Evolutionary conservation across 2,329 filamentous ascomycete genomes (phyloP), one percentile per base, ranked within the genome.

Genomic region (Cladophialophora psammophila): DNA sequence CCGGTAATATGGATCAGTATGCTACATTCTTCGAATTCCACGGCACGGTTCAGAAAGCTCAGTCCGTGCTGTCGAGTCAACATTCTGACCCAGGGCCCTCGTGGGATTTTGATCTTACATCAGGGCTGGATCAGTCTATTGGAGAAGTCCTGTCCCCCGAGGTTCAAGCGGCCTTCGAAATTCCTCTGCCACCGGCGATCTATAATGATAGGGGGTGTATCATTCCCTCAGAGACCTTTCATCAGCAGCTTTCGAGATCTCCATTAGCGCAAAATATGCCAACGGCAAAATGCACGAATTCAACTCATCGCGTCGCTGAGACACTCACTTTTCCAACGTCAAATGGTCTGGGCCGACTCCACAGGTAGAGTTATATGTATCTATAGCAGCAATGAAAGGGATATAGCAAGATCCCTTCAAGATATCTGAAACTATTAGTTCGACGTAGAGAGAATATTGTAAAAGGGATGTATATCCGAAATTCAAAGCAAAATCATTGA

Each of bases 1-100:
- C 48, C 6, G 26, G n/a, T 52, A 32, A n/a, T 13, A 52, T 52
- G 5, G 48, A 52, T 52, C 48, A 20, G 7, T 26, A 9, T n/a
- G 15, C 48, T 32, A 12, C 48, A 20, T 26, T 52, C 18, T 52
- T 52, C 8, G 48, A 52, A 52, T n/a, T 52, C 26, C 48, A 52
- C 18, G 5, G 18, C 18, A 13, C 48, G 5, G 3, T n/a, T 20
- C 48, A 7, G n/a, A 20, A 52, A 13, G 26, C n/a, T 5, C 18
- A 20, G n/a, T n/a, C 12, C 3, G 18, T 10, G 10, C 48, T 20
- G 7, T 32, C 48, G 18, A 52, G 48, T 20, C 48, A 42, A n/a
- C 40, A 40, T 40, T 40, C 38, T 1, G 38, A 40, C 38, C 2
- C 38, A 13, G 38, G 4, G 4, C 10, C 10, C 13, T 13, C 10